Conservation (phyloP, 1,284 basidiomycete genomes). For the Malassezia brasiliensis region DNA sequence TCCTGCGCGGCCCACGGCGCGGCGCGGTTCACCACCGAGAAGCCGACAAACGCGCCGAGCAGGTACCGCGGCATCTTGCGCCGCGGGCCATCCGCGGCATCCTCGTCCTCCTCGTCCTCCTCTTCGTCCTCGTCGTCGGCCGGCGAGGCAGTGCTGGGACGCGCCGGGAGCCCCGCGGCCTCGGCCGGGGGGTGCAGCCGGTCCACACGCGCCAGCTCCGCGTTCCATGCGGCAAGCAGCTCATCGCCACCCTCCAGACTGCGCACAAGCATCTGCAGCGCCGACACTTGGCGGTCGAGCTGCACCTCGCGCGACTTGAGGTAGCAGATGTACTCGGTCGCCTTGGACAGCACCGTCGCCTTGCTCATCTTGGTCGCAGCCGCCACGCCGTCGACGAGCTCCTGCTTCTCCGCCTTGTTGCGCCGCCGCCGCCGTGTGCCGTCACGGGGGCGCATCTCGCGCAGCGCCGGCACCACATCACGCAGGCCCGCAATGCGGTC, state of each 20-base stretch:
- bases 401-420: slow-evolving; percentile 24
- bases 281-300: slow-evolving; percentile 34
- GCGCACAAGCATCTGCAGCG: slow-evolving; percentile 35
- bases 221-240: slow-evolving; percentile 37
- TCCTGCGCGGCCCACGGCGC: slow-evolving; percentile 14
- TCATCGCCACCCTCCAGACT: slow-evolving; percentile 44
- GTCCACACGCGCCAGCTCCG: slow-evolving; percentile 35
- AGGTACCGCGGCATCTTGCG: slow-evolving; percentile 29
- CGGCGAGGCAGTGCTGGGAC: slow-evolving; percentile 21
- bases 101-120: slow-evolving; percentile 29
- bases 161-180: slow-evolving; percentile 5
- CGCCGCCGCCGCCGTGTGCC: slow-evolving; percentile 31
- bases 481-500: slow-evolving; percentile 51
- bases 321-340: slow-evolving; percentile 46
- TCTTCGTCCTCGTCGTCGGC: slow-evolving; percentile 16
- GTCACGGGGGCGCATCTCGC: slow-evolving; percentile 33
- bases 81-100: slow-evolving; percentile 15
- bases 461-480: slow-evolving; percentile 69
- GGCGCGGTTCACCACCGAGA: slow-evolving; percentile 35
- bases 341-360: slow-evolving; percentile 43
- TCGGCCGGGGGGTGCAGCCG: neutral
- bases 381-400: slow-evolving; percentile 44
- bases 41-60: slow-evolving; percentile 37
- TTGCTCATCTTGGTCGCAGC: slow-evolving; percentile 48
- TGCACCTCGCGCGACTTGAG: slow-evolving; percentile 40